phyloP scores from a whole-genome alignment of 805 yeast genomes.

The Yarrowia bubula region DNA sequence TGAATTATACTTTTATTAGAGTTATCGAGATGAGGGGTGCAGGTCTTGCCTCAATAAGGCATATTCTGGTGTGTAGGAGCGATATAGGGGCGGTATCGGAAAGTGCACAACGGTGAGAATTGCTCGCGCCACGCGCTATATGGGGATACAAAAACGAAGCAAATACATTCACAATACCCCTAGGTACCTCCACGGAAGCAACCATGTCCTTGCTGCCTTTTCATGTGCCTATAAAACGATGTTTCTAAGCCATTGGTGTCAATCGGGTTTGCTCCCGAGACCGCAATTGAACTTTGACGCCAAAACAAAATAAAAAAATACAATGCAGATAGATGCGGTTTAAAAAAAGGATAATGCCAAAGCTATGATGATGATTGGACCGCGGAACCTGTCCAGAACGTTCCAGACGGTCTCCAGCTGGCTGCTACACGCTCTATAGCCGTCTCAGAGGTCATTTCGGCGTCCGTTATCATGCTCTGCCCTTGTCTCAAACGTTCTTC shows the following conservation, averaged over 20 bases:
- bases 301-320: not conserved
- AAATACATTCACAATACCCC: too few relatives aligned
- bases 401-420: not conserved
- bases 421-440: too few relatives aligned
- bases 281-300: not conserved
- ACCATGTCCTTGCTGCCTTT: not conserved
- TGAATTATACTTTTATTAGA: not conserved
- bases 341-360: not conserved
- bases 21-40: conserved; percentile 27
- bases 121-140: not conserved
- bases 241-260: not conserved
- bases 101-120: not conserved
- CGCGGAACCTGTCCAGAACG: not conserved
- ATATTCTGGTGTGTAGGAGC: not conserved
- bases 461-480: too few relatives aligned
- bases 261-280: not conserved
- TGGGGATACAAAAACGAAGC: not conserved
- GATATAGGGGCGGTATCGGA: conserved; percentile 23
- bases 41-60: conserved; percentile 2
- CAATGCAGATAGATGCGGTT: not conserved
- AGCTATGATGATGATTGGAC: not conserved
- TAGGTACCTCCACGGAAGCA: too few relatives aligned
- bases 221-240: not conserved
- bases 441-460: too few relatives aligned
- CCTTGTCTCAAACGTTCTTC: too few relatives aligned